Evolutionary conservation across 805 yeast species (phyloP).

Genomic region (Schwanniomyces pseudopolymorphus): DNA sequence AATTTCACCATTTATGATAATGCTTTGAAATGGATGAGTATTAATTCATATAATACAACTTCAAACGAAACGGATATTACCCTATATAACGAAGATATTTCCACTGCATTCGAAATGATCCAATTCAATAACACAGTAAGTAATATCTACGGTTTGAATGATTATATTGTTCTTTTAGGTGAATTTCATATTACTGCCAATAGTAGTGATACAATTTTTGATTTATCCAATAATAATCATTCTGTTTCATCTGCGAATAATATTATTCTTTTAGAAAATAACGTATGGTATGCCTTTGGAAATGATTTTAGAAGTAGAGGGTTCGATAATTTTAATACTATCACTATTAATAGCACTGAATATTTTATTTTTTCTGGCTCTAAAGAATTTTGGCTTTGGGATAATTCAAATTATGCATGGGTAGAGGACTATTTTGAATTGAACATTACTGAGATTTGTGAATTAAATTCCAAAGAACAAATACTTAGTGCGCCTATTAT

Average conservation of each 20-base stretch:
- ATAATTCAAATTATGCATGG: conserved; percentile 37
- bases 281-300: conserved; percentile 46
- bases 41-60: conserved; percentile 30
- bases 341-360: conserved; percentile 38
- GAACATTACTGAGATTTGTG: conserved; percentile 27
- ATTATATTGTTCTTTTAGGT: conserved; percentile 30
- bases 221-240: conserved; percentile 28
- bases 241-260: conserved; percentile 27
- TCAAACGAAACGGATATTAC: conserved; percentile 27
- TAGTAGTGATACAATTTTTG: conserved; percentile 27
- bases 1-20: conserved; percentile 26
- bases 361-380: conserved; percentile 38
- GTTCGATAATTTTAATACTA: conserved; percentile 30
- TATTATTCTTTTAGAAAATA: conserved; percentile 36
- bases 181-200: conserved; percentile 26
- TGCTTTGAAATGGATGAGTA: conserved; percentile 26
- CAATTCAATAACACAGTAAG: conserved; percentile 29
- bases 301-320: conserved; percentile 20
- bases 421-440: conserved; percentile 28
- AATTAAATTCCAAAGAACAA: conserved; percentile 24
- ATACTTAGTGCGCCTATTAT: conserved; percentile 36
- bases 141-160: conserved; percentile 16
- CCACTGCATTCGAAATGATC: conserved; percentile 15
- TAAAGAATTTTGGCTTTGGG: conserved; percentile 40
- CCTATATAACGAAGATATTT: conserved; percentile 10